These are phyloP conservation scores for Rubus idaeus DNA, from an alignment of 306 rosid genomes.

Conservation along the genomic window DNA sequence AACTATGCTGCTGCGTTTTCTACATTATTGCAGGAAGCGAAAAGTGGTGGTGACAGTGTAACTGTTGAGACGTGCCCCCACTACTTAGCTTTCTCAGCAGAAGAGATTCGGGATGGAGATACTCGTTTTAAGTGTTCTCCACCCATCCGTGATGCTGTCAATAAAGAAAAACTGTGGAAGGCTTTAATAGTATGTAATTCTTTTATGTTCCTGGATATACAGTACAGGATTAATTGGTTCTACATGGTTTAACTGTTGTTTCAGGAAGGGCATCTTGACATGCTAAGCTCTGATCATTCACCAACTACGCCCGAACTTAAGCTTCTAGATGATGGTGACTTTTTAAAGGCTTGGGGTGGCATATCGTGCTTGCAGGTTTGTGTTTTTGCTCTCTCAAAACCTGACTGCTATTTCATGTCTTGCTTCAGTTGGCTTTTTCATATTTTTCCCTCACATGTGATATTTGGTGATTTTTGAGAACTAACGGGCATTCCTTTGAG, in stretches of 20 bases:
- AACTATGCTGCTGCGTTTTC: neutral
- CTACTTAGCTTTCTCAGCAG: conserved; percentile 81
- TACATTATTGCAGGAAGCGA: conserved; percentile 64
- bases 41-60: conserved; percentile 68
- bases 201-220: neutral
- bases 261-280: conserved; percentile 82
- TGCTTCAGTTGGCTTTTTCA: neutral
- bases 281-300: conserved; percentile 87
- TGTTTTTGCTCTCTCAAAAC: neutral
- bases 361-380: conserved; percentile 85
- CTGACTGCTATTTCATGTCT: neutral
- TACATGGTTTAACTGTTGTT: conserved; percentile 24
- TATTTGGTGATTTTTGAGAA: conserved; percentile 9
- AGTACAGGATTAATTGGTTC: neutral
- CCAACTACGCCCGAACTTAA: conserved; percentile 86
- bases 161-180: conserved; percentile 77
- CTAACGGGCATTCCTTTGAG: conserved; percentile 24
- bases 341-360: conserved; percentile 97
- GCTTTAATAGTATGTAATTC: conserved; percentile 60
- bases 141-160: conserved; percentile 75
- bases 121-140: conserved; percentile 96
- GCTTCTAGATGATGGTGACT: conserved; percentile 76
- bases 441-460: neutral
- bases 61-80: conserved; percentile 92
- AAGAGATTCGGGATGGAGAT: conserved; percentile 74